Evolutionary conservation across 257 asterid genomes (phyloP), one percentile per base, ranked within the genome.

Genomic region (Primulina tabacum): DNA sequence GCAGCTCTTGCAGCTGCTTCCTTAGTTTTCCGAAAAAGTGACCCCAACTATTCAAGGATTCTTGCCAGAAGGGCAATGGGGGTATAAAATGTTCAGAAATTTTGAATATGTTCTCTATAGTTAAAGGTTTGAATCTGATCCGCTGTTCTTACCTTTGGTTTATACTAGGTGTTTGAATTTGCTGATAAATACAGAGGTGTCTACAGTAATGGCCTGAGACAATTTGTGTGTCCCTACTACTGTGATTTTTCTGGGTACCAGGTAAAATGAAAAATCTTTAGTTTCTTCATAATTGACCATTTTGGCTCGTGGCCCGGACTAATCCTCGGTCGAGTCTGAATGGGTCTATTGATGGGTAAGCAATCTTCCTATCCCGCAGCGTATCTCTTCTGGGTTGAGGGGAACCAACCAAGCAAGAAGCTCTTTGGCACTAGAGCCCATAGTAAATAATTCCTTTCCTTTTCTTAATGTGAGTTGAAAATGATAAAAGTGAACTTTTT

Each of bases 1-100:
- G 97, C 99, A 1, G 99, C 99, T 71, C 95, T 94, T 21, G 99
- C 99, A 4, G 97, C 98, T 65, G 98, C 99, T n/a, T 91, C 99
- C 17, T 74, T 94, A 28, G 98, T 91, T 64, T 91, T 89, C 79
- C 77, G 97, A 52, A 89, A 62, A 70, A 50, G 82, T 74, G 96
- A 94, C 72, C 97, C 91, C 58, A 77, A 75, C 71, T 91, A 94
- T 87, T 91, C 99, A 75, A 91, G 82, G 76, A 40, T 81, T 69
- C 77, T 94, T 6, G 81, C 86, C 75, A 80, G 80, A 68, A 86
- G 99, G 85, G 99, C 98, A 52, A 85, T 89, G 30, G 75, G 88
- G 86, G 97, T 89, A 89, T 16, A 1, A 14, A 14, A 50, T 17
- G 57, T 20, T 50, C 1, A 5, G 2, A 50, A 50, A 50, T 17